These are phyloP conservation scores for Cladosporium sp. DNA, from an alignment of 2,329 filamentous ascomycete species.

Conservation along the genomic window DNA sequence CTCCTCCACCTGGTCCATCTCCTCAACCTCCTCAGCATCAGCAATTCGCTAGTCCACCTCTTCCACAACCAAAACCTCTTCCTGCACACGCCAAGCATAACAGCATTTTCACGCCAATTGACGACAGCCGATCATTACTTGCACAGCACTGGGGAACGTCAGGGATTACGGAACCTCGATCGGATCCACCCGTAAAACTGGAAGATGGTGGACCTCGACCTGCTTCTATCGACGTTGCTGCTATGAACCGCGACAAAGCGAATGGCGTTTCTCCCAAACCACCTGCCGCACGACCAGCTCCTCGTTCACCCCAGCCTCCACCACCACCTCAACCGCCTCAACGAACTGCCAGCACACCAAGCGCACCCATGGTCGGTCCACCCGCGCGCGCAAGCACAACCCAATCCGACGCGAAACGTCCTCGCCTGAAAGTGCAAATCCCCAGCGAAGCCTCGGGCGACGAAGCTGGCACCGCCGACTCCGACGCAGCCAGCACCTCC, in stretches of 20 bases:
- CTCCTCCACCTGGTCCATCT: constrained; percentile 36
- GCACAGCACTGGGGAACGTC: constrained; percentile 68
- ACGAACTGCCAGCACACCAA: constrained; percentile 55
- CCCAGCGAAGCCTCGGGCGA: constrained; percentile 80
- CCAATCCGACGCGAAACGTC: constrained; percentile 65
- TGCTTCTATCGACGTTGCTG: constrained; percentile 62
- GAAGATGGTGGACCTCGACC: constrained; percentile 48
- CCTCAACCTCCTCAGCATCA: constrained; percentile 48
- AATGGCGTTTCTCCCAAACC: constrained; percentile 49
- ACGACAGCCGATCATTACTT: constrained; percentile 83
- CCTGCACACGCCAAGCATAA: constrained; percentile 62
- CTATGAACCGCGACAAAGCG: constrained; percentile 46
- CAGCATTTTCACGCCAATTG: constrained; percentile 97
- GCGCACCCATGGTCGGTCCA: constrained; percentile 65
- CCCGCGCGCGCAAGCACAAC: constrained; percentile 76
- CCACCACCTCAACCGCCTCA: constrained; percentile 36
- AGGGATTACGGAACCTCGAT: constrained; percentile 44
- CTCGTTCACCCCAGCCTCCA: constrained; percentile 29
- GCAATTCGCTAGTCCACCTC: constrained; percentile 49
- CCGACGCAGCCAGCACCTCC: constrained; percentile 55
- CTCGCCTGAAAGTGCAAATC: constrained; percentile 88
- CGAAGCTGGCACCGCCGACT: constrained; percentile 67
- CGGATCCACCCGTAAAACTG: constrained; percentile 33
- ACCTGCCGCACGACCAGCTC: constrained; percentile 34
- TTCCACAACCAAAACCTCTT: constrained; percentile 61